Percentiles rank a stretch among this genome's conserved stretches.
These are phyloP conservation scores for Nepenthes mirabilis DNA, from an alignment of 148 eudicot species.

Conservation along the genomic window DNA sequence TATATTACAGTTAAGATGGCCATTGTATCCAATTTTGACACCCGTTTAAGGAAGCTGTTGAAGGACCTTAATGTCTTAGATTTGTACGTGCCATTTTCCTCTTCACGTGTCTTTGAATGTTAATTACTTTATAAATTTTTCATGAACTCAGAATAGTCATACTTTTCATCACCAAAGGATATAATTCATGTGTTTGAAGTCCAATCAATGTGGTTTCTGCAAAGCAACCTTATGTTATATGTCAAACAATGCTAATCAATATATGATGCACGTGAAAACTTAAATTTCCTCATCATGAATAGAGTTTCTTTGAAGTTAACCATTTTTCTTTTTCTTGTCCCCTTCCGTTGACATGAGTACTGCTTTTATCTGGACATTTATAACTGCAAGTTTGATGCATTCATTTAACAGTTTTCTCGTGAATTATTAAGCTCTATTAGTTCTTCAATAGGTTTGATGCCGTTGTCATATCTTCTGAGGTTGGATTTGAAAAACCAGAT, in stretches of 20 bases:
- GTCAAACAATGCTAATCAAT: too few species aligned
- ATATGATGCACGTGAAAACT: too few species aligned
- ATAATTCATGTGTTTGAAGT: too few species aligned
- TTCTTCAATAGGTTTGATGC: slow-evolving; percentile 69
- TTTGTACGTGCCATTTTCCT: slow-evolving; percentile 37
- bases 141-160: background rate
- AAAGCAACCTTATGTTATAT: too few species aligned
- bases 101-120: background rate
- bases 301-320: too few species aligned
- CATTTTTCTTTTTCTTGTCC: too few species aligned
- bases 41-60: slow-evolving; percentile 83
- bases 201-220: too few species aligned
- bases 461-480: slow-evolving; percentile 82
- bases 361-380: background rate
- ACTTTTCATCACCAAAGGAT: background rate
- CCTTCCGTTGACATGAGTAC: too few species aligned
- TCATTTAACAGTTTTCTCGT: background rate
- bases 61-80: slow-evolving; percentile 77
- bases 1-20: slow-evolving; percentile 76
- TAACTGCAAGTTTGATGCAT: background rate
- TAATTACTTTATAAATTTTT: background rate
- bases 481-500: slow-evolving; percentile 90
- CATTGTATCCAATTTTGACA: slow-evolving; percentile 95
- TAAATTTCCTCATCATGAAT: too few species aligned
- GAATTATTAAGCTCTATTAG: background rate